These are phyloP conservation scores for Chalciporus sp. DNA, from an alignment of 1,284 basidiomycete genomes.

Conservation along the genomic window DNA sequence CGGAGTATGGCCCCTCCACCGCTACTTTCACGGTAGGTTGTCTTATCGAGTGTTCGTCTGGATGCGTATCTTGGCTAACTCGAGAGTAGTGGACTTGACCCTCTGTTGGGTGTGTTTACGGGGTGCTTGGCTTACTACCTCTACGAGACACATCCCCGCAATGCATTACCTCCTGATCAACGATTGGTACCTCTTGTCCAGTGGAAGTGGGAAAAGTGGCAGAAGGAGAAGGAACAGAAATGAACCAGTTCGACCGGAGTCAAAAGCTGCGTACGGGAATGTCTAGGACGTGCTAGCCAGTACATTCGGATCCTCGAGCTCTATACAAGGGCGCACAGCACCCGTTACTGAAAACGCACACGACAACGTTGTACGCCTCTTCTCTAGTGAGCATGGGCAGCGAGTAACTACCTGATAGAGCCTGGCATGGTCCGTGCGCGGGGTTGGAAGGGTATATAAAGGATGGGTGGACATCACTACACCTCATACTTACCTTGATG, in stretches of 20 bases:
- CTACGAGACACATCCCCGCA: slow-evolving; percentile 83
- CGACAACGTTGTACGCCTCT: too few species aligned
- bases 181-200: slow-evolving; percentile 60
- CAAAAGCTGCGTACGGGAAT: background rate
- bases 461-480: background rate
- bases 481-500: slow-evolving; percentile 49
- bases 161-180: slow-evolving; percentile 66
- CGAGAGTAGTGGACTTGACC: slow-evolving; percentile 59
- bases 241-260: slow-evolving; percentile 1
- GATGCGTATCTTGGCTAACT: slow-evolving; percentile 9
- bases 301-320: background rate
- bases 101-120: slow-evolving; percentile 79
- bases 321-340: too few species aligned
- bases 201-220: slow-evolving; percentile 65
- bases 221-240: slow-evolving; percentile 30
- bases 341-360: too few species aligned
- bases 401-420: background rate
- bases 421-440: slow-evolving; percentile 26
- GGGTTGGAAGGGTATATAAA: slow-evolving; percentile 11
- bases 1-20: slow-evolving; percentile 26
- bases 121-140: slow-evolving; percentile 83
- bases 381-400: background rate
- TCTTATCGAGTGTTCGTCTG: background rate
- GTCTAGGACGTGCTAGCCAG: background rate
- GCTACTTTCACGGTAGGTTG: slow-evolving; percentile 55